These are phyloP conservation scores for Laguncularia racemosa DNA, from an alignment of 345 rosid genomes.

Conservation along the genomic window DNA sequence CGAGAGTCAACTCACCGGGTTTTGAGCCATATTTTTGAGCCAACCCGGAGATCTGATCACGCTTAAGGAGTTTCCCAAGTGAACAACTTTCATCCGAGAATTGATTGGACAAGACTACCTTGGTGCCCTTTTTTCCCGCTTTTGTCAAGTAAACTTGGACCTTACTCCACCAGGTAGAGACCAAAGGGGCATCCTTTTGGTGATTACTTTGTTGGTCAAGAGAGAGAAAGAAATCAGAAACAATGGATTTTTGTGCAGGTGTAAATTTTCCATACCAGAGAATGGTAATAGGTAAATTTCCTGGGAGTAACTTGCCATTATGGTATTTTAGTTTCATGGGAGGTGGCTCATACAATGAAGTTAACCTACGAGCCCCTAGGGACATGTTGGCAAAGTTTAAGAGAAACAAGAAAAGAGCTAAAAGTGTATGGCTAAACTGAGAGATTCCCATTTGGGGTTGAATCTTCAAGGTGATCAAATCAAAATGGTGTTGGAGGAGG, in stretches of 20 bases:
- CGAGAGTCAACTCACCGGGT: conserved; percentile 19
- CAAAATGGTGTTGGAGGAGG: no score
- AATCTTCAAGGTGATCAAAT: no score
- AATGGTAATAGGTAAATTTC: conserved; percentile 20
- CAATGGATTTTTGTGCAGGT: conserved; percentile 23
- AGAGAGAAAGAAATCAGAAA: conserved; percentile 25
- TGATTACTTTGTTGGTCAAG: conserved; percentile 2
- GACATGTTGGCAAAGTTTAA: no score
- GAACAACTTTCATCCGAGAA: conserved; percentile 22
- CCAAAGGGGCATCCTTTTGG: conserved; percentile 8
- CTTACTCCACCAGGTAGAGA: conserved; percentile 25
- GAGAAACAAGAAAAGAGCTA: no score
- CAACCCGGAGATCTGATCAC: conserved; percentile 15
- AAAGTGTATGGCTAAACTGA: no score
- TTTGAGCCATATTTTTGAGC: conserved; percentile 10
- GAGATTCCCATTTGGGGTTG: no score
- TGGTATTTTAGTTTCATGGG: conserved; percentile 23
- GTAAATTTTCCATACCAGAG: conserved; percentile 32
- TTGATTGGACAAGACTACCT: conserved; percentile 11
- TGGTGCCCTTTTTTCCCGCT: conserved; percentile 16
- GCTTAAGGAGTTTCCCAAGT: conserved; percentile 21
- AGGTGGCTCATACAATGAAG: conserved; percentile 17
- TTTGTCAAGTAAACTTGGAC: conserved; percentile 22
- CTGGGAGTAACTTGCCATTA: conserved; percentile 26
- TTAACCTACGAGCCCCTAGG: conserved; percentile 1